Evolutionary conservation across 495 filamentous ascomycete genomes (phyloP), one percentile per base, ranked within the genome.

Genomic region (Hypoxylon rickii): DNA sequence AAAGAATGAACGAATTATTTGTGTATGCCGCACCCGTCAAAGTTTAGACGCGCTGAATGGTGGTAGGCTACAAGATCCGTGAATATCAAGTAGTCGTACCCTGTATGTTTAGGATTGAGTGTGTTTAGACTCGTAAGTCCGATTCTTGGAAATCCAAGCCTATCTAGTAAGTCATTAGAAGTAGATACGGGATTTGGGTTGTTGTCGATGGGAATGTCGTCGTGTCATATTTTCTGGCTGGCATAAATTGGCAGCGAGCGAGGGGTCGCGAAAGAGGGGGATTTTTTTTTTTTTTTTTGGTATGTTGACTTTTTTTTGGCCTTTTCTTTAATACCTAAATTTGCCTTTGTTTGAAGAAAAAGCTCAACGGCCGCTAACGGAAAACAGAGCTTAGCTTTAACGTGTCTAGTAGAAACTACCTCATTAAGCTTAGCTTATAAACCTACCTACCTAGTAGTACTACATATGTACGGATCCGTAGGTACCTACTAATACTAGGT

Each of bases 181-280:
- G n/a, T 24, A 29, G 24, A 29, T 29, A 12, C 8, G 17, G 24
- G 26, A 33, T 34, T 15, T 42, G 10, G 0, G 13, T 12, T 33
- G 40, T 51, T 42, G 17, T 43, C 32, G 12, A 38, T 16, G 48
- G 29, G 16, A 13, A 44, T 45, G 24, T 51, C 18, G 15, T 43
- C 24, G 3, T 43, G 16, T 51, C 22, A 37, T 57, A 21, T 34
- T 55, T 52, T n/a, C n/a, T 59, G 29, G 34, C 55, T 55, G 46
- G 55, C 33, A 61, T 51, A 16, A 55, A 51, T 6, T 26, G 26
- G 38, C 17, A 49, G 26, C 50, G 56, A 49, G 26, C 50, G 56
- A 64, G 55, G 56, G 55, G 61, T 60, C 51, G 51, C 55, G 56
- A 64, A 64, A 61, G 50, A 56, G 56, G 52, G 61, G 55, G 16